Base-by-base conservation (phyloP, 140 eudicot genomes). In the Flaveria floridana region DNA sequence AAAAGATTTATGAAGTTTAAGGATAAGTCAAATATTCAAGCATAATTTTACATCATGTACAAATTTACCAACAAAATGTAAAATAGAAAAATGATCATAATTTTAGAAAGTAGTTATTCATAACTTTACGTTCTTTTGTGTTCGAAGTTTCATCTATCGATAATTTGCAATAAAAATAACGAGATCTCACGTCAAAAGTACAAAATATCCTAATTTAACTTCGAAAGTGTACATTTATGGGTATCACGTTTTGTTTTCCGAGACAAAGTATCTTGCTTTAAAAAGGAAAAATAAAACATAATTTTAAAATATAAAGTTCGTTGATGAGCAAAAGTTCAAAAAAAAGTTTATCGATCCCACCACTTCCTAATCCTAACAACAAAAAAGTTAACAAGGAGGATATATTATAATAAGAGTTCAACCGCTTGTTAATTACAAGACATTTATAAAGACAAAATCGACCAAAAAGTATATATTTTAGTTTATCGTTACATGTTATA, bases 361-460 rank as follows among this genome's bases (percentile, higher is more conserved):
- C 67, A 52, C 12, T 19, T 48, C 53, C 65, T 51, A 76, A 76
- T 76, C 56, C 53, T 12, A 52, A 55, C 73, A 76, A 76, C 80
- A 28, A 51, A 76, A 76, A 76, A 52, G 67, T 65, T 76, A 65
- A 65, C 70, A 65, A 21, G 20, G 26, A 62, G 59, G 26, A 62
- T 61, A 58, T 23, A 30, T 13, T 76, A 34, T 18, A 44, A 44
- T 61, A 46, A n/a, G 26, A 47, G 37, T 37, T 59, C 53, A 46
- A 61, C 48, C 47, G 46, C 30, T 59, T 59, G 61, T 74, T 58
- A 59, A 46, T 44, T 74, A 61, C 34, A 62, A 62, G 63, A 41
- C 78, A 74, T 11, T 21, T 28, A 62, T 62, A 74, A 74, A 74
- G 78, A 74, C 78, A 48, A 74, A 23, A 61, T 48, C 30, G 20